A percentile compares a stretch with the other conserved stretches of the same genome.
Evolutionary conservation across 75 land plant genomes (phyloP).

Genomic region (Cupressus sempervirens): DNA sequence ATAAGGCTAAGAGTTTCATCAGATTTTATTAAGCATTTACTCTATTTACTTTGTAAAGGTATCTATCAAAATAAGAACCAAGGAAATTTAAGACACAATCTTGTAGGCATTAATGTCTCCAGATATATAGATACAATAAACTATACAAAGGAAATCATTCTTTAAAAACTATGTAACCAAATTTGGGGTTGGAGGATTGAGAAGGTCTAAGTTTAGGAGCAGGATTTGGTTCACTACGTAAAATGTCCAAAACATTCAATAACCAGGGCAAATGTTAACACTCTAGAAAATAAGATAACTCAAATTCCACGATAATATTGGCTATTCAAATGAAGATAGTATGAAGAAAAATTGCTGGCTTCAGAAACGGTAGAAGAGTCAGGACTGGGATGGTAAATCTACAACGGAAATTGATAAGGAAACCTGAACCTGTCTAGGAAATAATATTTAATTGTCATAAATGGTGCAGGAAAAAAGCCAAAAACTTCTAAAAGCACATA

Average conservation of each 20-base stretch:
- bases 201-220: too few species aligned
- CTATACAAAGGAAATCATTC: not conserved
- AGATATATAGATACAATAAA: not conserved
- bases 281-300: too few species aligned
- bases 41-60: too few species aligned
- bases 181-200: too few species aligned
- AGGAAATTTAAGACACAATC: not conserved
- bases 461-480: not conserved
- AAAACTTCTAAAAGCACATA: not conserved
- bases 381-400: too few species aligned
- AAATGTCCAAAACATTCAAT: too few species aligned
- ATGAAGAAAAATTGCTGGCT: not conserved
- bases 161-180: not conserved
- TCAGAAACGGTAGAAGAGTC: too few species aligned
- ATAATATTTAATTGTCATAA: not conserved
- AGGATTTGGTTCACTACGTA: too few species aligned
- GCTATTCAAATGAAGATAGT: not conserved
- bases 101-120: not conserved
- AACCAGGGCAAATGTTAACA: too few species aligned
- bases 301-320: not conserved
- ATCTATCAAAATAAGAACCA: too few species aligned
- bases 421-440: not conserved
- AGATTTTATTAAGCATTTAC: too few species aligned
- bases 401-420: not conserved
- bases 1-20: not conserved